Evolutionary conservation across 176 grass and related monocot genomes (phyloP), one percentile per base, ranked within the genome.

Genomic region (Carex littledalei): DNA sequence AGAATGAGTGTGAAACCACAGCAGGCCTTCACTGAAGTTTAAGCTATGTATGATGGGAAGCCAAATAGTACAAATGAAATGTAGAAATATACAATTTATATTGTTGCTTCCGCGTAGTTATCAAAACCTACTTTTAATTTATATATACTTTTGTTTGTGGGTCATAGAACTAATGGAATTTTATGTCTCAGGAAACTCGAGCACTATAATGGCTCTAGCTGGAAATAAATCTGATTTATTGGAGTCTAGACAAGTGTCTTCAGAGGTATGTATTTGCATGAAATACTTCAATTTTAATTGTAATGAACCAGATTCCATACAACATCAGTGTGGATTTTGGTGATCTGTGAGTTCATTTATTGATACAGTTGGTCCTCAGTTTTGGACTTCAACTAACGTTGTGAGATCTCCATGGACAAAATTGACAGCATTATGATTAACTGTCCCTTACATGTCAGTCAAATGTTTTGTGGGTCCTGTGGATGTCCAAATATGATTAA

Each of bases 141-240:
- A 8, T 78, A 16, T 34, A 8, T 2, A 14, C 45, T 47, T 39
- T 2, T 82, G 18, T 82, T 45, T 21, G 16, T 64, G 58, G 59
- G 12, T 82, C 21, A 41, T 49, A n/a, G 3, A 84, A 81, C 59
- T 85, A 62, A 47, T 22, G 56, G 47, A 73, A 54, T 73, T 14
- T 84, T 6, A 21, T 63, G 3, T 69, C 78, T 57, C 81, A 98
- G 95, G 95, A 68, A 98, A 93, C 66, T 86, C 91, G 0, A 95
- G 84, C 57, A 98, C 93, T 54, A 88, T 98, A 81, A 88, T 98
- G 88, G 95, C 95, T 84, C 93, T 98, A 80, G 89, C 95, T 76
- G 95, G 95, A 16, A 98, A 98, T 86, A 98, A 98, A 89, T 91
- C 93, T 88, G 95, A 98, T 81, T 61, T 95, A 63, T 29, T 92